These are phyloP conservation scores for Herpetospermum pedunculosum DNA, from an alignment of 306 rosid species.

Conservation along the genomic window DNA sequence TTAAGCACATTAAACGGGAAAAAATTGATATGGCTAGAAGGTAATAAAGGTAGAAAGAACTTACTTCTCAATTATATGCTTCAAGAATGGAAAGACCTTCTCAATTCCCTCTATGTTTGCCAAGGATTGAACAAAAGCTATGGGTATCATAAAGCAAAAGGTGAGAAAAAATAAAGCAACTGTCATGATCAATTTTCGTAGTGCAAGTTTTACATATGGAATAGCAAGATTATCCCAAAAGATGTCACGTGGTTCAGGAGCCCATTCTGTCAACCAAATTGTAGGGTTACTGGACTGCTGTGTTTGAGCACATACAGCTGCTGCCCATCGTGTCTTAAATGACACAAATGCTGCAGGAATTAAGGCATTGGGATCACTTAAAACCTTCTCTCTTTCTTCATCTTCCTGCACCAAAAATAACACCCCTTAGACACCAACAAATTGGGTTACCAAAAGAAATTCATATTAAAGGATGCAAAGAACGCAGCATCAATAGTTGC, in stretches of 20 bases:
- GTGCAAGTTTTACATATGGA: constrained; percentile 61
- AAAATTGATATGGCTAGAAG: not conserved
- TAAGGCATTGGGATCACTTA: constrained; percentile 42
- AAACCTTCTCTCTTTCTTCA: constrained; percentile 53
- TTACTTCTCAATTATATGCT: constrained; percentile 50
- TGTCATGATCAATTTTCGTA: constrained; percentile 51
- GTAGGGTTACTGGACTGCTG: constrained; percentile 75
- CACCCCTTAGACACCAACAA: constrained; percentile 2
- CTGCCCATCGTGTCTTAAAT: constrained; percentile 77
- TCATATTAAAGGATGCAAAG: not conserved
- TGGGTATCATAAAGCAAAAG: constrained; percentile 83
- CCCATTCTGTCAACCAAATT: constrained; percentile 94
- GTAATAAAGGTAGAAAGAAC: constrained; percentile 17
- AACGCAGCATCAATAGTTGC: not conserved
- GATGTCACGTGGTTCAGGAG: constrained; percentile 83
- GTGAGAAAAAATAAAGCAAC: constrained; percentile 47
- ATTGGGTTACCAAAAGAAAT: not conserved
- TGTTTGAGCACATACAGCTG: constrained; percentile 94
- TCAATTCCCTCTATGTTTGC: constrained; percentile 73
- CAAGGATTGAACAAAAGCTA: constrained; percentile 80
- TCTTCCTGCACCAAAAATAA: constrained; percentile 54
- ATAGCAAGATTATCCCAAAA: constrained; percentile 80
- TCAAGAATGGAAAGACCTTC: constrained; percentile 76
- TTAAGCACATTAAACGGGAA: not conserved
- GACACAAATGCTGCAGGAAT: constrained; percentile 94